Evolutionary conservation across 75 land plant genomes (phyloP), one percentile per base, ranked within the genome.

Genomic region (Selaginella moellendorffii): DNA sequence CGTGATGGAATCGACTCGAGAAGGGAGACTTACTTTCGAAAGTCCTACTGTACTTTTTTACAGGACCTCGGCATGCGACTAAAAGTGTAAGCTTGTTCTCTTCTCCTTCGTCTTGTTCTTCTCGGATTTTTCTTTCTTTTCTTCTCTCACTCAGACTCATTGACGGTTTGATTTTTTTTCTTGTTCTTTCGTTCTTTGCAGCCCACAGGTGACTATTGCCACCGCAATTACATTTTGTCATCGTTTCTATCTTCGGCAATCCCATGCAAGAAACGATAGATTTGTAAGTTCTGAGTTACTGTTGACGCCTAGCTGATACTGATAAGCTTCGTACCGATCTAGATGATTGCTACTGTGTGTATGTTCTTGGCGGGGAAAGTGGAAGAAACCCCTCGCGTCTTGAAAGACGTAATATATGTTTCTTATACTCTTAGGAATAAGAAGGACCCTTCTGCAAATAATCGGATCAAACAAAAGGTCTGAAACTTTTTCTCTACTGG

Each of bases 131-230:
- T 2, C 19, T 63, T 5, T 24, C 54, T 23, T 28, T 29, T 28
- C 2, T 29, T 62, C 27, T 62, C 14, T 26, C 27, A 21, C 30
- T 61, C 14, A 19, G 27, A 27, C 23, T 23, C 22, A 20, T 10
- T 60, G 20, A 23, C 29, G 26, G 28, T 5, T 24, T 27, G 20
- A 54, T 29, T 0, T 1, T 56, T n/a, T 1, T 22, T 0, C 27
- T 1, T 26, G 28, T 12, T 12, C 27, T 0, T 1, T 1, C 20
- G 27, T 24, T 19, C 8, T 20, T 17, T 54, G 62, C 82, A 86
- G 90, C 29, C 86, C 90, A 20, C 90, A 86, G 78, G 82, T 86
- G 30, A 83, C 86, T 1, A 86, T 86, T 53, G 86, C 90, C 9
- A 81, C 83, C 29, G 86, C 90, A 52, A 83, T 83, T 30, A 72